phyloP scores from a whole-genome alignment of 352 stramenopile genomes.

The Globisporangium nagaii region DNA sequence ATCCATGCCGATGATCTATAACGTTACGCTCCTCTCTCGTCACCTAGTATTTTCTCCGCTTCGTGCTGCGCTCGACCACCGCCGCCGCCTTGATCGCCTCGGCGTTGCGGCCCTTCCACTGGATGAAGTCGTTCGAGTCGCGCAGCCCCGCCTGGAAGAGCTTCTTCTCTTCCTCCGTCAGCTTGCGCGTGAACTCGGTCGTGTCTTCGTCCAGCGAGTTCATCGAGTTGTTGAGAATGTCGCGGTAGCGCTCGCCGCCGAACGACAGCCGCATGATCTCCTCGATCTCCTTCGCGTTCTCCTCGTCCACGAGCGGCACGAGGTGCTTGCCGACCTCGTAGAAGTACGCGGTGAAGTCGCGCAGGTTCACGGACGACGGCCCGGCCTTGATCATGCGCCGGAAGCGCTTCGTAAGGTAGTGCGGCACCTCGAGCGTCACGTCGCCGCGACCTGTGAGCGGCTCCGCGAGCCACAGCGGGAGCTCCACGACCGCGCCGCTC shows the following conservation, averaged over 20 bases:
- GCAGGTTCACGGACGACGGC: constrained; percentile 63
- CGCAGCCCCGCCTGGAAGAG: constrained; percentile 59
- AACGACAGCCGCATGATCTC: constrained; percentile 77
- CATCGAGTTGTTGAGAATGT: constrained; percentile 82
- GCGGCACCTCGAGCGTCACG: constrained; percentile 50
- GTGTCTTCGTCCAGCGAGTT: constrained; percentile 80
- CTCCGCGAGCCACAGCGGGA: constrained; percentile 75
- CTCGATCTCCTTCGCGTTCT: constrained; percentile 50
- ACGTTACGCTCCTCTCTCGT: not conserved
- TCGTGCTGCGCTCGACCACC: constrained; percentile 54
- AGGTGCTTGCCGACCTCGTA: constrained; percentile 64
- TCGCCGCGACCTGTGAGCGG: constrained; percentile 44
- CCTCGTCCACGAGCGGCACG: constrained; percentile 42
- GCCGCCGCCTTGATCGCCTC: constrained; percentile 53
- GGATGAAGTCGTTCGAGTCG: constrained; percentile 68
- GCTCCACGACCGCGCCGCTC: constrained; percentile 44
- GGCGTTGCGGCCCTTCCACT: constrained; percentile 70
- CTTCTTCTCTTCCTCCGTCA: constrained; percentile 21
- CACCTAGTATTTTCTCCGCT: constrained; percentile 44
- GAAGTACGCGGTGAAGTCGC: constrained; percentile 71
- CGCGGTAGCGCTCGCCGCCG: constrained; percentile 67
- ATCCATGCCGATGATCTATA: not conserved
- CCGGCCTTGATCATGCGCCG: constrained; percentile 79
- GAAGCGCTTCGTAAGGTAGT: constrained; percentile 67
- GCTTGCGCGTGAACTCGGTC: constrained; percentile 63